Evolutionary conservation across 345 rosid species (phyloP), one percentile per base, ranked within the genome.

Genomic region (Salix viminalis): DNA sequence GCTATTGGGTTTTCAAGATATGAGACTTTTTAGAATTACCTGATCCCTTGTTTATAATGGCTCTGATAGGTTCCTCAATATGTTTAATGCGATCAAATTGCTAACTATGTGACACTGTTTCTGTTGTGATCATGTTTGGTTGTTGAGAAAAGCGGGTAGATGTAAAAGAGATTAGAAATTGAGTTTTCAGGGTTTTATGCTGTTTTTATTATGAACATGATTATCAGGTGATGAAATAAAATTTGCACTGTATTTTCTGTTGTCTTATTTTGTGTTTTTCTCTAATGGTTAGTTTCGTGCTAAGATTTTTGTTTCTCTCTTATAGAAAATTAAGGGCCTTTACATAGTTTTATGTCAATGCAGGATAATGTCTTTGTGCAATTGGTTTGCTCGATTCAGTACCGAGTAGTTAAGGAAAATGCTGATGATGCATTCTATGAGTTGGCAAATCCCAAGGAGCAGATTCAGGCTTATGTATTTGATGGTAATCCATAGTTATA

Each of bases 371-470:
- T 94, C 24, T 96, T 96, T 80, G 97, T 96, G 88, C 97, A 96
- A 82, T 81, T 96, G 80, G 79, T 94, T 23, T 96, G 98, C 85
- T 94, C 97, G 42, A 96, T 96, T 82, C 98, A 96, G 79, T 92
- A 91, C 73, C 88, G 98, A 65, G 85, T 94, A 19, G 90, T 94
- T 60, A 89, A 50, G 82, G 70, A 70, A 80, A 90, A 85, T 23
- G 99, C 99, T 28, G 99, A 92, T 84, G 98, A 96, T 90, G 99
- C 99, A 2, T 96, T 91, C 80, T 94, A 96, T 60, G 99, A 96
- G 85, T 83, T 96, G 76, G 97, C 94, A 70, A 94, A 92, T 82
- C 98, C 99, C 21, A 68, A 54, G 75, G 97, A 96, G 86, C 99
- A 96, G 88, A 94, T 96, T 81, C 98, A 89, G 85, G 92, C 98